Percentiles rank a stretch among this genome's conserved stretches.
Evolutionary conservation across 164 flowering plant species (phyloP).

Genomic region (Magnolia sinica): DNA sequence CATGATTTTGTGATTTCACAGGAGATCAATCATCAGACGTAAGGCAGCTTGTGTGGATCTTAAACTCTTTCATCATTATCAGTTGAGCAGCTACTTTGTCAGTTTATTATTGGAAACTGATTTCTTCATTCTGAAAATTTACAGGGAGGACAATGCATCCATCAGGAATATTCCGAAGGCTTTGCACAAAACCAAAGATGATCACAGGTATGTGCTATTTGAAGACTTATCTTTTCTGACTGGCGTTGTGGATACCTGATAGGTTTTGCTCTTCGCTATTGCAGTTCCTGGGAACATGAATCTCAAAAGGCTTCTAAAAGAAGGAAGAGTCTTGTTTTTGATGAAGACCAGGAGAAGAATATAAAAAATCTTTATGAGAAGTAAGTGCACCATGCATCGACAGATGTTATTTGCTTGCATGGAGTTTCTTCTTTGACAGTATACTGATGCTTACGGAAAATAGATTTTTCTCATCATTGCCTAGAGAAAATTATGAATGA

Average conservation of each 20-base stretch:
- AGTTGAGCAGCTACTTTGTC: not conserved
- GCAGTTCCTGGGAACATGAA: slow-evolving; percentile 36
- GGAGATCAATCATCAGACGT: slow-evolving; percentile 36
- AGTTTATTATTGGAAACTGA: not conserved
- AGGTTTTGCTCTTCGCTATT: slow-evolving; percentile 21
- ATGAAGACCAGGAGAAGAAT: slow-evolving; percentile 43
- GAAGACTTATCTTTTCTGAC: not conserved
- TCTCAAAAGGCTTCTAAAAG: slow-evolving; percentile 28
- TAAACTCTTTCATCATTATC: slow-evolving; percentile 3
- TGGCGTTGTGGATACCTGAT: not conserved
- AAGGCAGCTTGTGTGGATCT: slow-evolving; percentile 22
- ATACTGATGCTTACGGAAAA: not conserved
- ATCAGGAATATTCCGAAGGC: slow-evolving; percentile 7
- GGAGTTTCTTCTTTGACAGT: not conserved
- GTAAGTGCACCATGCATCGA: slow-evolving; percentile 34
- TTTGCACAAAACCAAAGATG: not conserved
- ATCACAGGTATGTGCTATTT: not conserved
- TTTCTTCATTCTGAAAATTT: not conserved
- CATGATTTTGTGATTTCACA: slow-evolving; percentile 52
- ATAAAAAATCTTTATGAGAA: slow-evolving; percentile 66
- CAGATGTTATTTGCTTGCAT: not conserved
- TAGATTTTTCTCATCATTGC: not conserved
- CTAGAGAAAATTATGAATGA: too few species aligned
- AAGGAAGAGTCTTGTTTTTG: slow-evolving; percentile 50
- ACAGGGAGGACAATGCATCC: slow-evolving; percentile 26